Evolutionary conservation across 2,329 filamentous ascomycete genomes (phyloP).

Genomic region (Coleophoma crateriformis): DNA sequence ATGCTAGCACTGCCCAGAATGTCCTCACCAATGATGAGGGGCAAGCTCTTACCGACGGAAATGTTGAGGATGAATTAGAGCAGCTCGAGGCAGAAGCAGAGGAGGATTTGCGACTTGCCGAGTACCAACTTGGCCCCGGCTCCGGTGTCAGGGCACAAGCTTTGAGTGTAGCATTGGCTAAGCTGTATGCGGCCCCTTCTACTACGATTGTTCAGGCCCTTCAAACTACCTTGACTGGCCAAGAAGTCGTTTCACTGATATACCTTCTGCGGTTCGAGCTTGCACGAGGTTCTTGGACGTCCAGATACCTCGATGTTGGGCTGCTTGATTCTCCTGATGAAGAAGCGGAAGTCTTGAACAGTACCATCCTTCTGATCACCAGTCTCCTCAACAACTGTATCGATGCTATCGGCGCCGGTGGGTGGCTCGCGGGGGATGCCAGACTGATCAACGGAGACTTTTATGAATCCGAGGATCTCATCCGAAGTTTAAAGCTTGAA

Average conservation of each 20-base stretch:
- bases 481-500: conserved; percentile 61
- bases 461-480: conserved; percentile 53
- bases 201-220: conserved; percentile 56
- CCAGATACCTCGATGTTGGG: conserved; percentile 59
- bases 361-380: conserved; percentile 65
- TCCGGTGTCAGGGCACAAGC: conserved; percentile 57
- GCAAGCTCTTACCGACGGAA: conserved; percentile 4
- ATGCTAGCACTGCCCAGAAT: conserved; percentile 12
- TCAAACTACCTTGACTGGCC: conserved; percentile 55
- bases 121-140: conserved; percentile 61
- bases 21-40: conserved; percentile 21
- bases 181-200: conserved; percentile 61
- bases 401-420: conserved; percentile 68
- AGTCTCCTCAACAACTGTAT: conserved; percentile 68
- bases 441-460: conserved; percentile 41
- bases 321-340: conserved; percentile 40
- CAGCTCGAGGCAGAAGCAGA: conserved; percentile 55
- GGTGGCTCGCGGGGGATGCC: conserved; percentile 64
- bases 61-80: conserved; percentile 32
- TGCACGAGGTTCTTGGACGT: conserved; percentile 70
- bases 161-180: conserved; percentile 62
- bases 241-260: conserved; percentile 67
- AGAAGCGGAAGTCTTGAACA: conserved; percentile 51
- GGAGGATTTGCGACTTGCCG: conserved; percentile 61
- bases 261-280: conserved; percentile 69